Base-by-base conservation (phyloP, 768 basidiomycete genomes). In the Kwoniella dejecticola region DNA sequence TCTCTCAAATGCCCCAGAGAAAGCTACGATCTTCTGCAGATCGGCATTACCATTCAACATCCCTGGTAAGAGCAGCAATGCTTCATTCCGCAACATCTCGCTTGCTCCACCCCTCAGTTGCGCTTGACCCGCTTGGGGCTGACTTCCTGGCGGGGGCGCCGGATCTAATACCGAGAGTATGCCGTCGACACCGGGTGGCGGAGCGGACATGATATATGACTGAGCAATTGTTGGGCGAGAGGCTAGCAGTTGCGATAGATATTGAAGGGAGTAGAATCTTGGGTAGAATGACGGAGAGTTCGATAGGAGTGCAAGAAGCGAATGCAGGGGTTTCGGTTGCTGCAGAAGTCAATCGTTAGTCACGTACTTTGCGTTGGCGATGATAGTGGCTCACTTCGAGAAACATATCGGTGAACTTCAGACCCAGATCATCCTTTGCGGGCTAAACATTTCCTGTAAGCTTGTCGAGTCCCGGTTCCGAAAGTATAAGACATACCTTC, bases 1-100 rank as follows among this genome's bases (percentile, higher is more conserved):
- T 75, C 89, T 91, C 81, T 99, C 96, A 71, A 99, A 98, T 1
- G 90, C 90, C 19, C 96, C 93, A 69, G 93, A 92, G 70, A 99
- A 99, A 0, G 94, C 92, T 45, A 98, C 85, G 29, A 97, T 87
- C 79, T 97, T 98, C 74, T 97, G 95, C 33, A 99, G 90, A 76
- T 97, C 91, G 30, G 89, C 85, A 69, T 89, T 97, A 68, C 93
- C 89, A 0, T 86, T 85, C 36, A 89, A 85, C 13, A 99, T 82
- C 4, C 86, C 82, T 63, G 94, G 89, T 31, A 93, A 83, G 80
- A 94, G 86, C 15, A 86, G 82, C 38, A 96, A 85, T 23, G 87
- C 88, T 84, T 97, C 91, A 80, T 69, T 77, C 21, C 74, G 55
- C 26, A 79, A 46, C 76, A 77, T 79, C 52, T 79, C 77, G 11